phyloP scores from a whole-genome alignment of 1,139 yeast genomes.

The Taiozyma onychis region DNA sequence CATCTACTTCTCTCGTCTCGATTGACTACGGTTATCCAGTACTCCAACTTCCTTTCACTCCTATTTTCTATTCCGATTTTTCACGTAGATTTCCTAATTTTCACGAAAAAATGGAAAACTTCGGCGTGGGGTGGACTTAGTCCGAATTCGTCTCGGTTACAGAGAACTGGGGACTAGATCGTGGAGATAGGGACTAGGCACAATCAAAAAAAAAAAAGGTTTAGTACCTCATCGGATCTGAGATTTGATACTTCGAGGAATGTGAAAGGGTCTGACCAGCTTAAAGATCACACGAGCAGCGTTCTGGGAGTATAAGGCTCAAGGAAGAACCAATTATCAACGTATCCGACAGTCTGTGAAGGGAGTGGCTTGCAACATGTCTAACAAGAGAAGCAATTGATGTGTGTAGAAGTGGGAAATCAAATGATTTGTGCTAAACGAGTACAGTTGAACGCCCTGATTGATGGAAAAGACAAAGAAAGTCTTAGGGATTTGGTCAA shows the following conservation, averaged over 20 bases:
- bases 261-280: neutral
- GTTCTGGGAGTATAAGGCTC: neutral
- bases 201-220: neutral
- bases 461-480: neutral
- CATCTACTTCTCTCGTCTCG: neutral
- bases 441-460: neutral
- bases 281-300: neutral
- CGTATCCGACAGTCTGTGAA: neutral
- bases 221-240: neutral
- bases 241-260: neutral
- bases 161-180: neutral
- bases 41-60: neutral
- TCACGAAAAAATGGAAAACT: neutral
- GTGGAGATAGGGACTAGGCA: neutral
- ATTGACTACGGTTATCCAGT: neutral
- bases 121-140: neutral
- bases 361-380: neutral
- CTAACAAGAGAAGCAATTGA: neutral
- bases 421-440: neutral
- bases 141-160: neutral
- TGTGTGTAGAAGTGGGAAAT: neutral
- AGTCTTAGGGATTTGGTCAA: neutral
- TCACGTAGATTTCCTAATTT: conserved; percentile 1
- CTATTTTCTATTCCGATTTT: neutral
- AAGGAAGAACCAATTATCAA: neutral